Base-by-base conservation (phyloP, 257 asterid species). In the Paraleonurus japonicus region DNA sequence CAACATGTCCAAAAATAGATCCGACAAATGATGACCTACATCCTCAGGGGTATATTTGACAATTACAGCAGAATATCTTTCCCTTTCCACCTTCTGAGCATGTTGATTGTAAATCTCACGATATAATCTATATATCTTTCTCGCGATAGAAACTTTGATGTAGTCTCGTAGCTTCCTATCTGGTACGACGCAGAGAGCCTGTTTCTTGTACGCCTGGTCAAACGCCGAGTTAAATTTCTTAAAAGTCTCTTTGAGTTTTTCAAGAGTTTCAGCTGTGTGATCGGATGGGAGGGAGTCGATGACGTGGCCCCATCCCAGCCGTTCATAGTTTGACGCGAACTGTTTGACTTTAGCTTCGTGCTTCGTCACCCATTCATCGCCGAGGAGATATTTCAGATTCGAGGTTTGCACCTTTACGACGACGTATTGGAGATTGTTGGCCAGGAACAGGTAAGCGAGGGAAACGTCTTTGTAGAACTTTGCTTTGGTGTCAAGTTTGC, bases 231-330 rank as follows among this genome's bases (percentile, higher is more conserved):
- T 92, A 28, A 90, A 90, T 71, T 65, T 85, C 87, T 69, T 85
- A 79, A 92, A 88, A 1, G 66, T n/a, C 8, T 87, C 90, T 41
- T 75, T 87, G 64, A 74, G 87, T 45, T 84, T 71, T 24, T 82
- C 90, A 0, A 78, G 73, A 0, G 86, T 5, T 1, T 32, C 61
- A 2, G 83, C 81, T 68, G 82, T 59, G 0, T 88, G 88, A 71
- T 90, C 83, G 3, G 76, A 30, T 1, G 87, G 95, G 48, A 90
- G 73, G 2, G 89, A 65, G 5, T 80, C 78, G 62, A 85, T 74
- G 72, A 92, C 96, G 71, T 83, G 92, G 79, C 90, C 72, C 98
- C 98, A 92, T 24, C 86, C 98, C 22, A 81, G 70, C 73, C 87
- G 85, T 70, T 84, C 88, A 67, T 88, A 90, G 30, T 72, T 87